Evolutionary conservation across 345 rosid genomes (phyloP).

Genomic region (Salix udensis): DNA sequence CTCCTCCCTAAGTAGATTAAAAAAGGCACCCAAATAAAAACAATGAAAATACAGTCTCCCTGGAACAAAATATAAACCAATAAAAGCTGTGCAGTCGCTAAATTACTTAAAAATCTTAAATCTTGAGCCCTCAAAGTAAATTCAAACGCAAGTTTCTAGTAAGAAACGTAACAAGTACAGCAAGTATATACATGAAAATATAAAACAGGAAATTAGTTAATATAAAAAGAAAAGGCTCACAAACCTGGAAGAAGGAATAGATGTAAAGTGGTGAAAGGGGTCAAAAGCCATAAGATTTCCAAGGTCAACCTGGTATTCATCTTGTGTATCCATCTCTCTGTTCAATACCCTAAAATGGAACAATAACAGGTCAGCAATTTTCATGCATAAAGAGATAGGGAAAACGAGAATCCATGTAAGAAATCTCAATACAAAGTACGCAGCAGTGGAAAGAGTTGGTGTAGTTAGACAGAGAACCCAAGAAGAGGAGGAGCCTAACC

Average conservation of each 20-base stretch:
- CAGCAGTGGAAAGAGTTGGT: background rate
- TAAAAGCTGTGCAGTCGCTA: background rate
- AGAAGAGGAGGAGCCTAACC: background rate
- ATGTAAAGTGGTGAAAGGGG: constrained; percentile 41
- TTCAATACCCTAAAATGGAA: background rate
- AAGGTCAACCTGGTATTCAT: constrained; percentile 46
- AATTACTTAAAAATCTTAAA: no score
- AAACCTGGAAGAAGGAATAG: constrained; percentile 63
- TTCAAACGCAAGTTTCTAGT: no score
- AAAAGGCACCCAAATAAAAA: background rate
- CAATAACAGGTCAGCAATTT: background rate
- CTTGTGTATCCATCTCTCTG: constrained; percentile 3
- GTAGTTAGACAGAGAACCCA: background rate
- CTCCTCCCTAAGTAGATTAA: constrained; percentile 48
- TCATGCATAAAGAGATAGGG: background rate
- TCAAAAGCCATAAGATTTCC: constrained; percentile 72
- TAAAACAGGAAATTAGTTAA: background rate
- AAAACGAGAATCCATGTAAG: background rate
- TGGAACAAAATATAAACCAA: background rate
- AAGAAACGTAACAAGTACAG: background rate
- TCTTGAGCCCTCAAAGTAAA: no score
- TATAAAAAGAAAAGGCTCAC: background rate
- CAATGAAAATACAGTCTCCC: background rate
- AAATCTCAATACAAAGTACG: background rate
- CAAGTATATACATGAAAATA: background rate